Evolutionary conservation across 208 protist genomes (phyloP).

Genomic region (Wallacemonas collosoma): DNA sequence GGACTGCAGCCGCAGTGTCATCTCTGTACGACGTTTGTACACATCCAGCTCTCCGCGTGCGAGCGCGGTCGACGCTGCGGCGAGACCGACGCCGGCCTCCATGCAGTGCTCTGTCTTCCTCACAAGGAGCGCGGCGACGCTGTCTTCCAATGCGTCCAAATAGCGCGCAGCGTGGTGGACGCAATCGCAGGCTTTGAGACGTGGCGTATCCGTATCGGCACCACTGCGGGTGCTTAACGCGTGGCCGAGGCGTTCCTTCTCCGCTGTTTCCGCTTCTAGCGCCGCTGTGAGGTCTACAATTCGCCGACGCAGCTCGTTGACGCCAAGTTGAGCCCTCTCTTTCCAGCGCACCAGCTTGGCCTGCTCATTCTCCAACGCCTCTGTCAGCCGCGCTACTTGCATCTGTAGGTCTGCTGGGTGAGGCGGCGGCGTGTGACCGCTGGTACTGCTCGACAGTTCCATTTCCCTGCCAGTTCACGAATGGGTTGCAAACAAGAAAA

Average conservation of each 20-base stretch:
- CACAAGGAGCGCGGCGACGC: not conserved
- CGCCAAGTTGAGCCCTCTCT: slow-evolving; percentile 67
- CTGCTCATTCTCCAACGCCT: slow-evolving; percentile 54
- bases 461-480: not conserved
- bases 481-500: too few species aligned
- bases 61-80: slow-evolving; percentile 10
- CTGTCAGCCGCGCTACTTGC: slow-evolving; percentile 35
- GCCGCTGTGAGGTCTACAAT: slow-evolving; percentile 53
- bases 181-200: not conserved
- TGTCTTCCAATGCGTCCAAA: not conserved
- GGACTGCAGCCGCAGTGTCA: slow-evolving; percentile 50
- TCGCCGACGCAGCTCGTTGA: slow-evolving; percentile 69
- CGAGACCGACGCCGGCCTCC: slow-evolving; percentile 17
- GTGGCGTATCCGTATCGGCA: not conserved
- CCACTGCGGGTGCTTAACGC: not conserved
- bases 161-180: not conserved
- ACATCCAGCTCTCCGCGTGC: slow-evolving; percentile 16
- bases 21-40: slow-evolving; percentile 38
- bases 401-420: not conserved
- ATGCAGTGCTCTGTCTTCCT: slow-evolving; percentile 6
- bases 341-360: slow-evolving; percentile 79
- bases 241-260: not conserved
- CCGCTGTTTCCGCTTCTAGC: slow-evolving; percentile 21
- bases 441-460: not conserved
- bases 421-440: not conserved